A percentile compares a stretch with the other conserved stretches of the same genome.
These are phyloP conservation scores for Nitzschia inconspicua DNA, from an alignment of 108 stramenopile species.

Conservation along the genomic window DNA sequence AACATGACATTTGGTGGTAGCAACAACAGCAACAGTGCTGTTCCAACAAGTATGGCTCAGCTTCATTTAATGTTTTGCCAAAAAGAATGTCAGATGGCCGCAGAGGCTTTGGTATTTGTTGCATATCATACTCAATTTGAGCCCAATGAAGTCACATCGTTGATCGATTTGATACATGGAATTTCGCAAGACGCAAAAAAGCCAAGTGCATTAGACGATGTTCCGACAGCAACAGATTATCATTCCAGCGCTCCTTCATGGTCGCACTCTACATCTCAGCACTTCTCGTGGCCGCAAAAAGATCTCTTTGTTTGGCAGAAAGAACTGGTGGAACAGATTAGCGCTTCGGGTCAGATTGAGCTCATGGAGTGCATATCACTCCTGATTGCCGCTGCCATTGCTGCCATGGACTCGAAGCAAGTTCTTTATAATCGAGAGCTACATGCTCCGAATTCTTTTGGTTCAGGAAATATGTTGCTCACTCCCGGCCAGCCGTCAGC, in stretches of 20 bases:
- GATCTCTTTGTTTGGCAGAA: slow-evolving; percentile 56
- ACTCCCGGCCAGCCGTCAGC: slow-evolving; percentile 32
- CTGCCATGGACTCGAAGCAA: slow-evolving; percentile 60
- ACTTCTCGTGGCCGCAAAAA: slow-evolving; percentile 5
- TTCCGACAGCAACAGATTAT: too few species aligned
- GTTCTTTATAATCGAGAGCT: slow-evolving; percentile 49
- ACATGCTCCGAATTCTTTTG: slow-evolving; percentile 58
- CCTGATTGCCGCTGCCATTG: slow-evolving; percentile 55
- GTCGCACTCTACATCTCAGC: background rate
- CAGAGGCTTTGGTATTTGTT: slow-evolving; percentile 66
- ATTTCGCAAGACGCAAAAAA: slow-evolving; percentile 42
- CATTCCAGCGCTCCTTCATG: slow-evolving; percentile 32
- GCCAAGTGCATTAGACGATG: slow-evolving; percentile 64
- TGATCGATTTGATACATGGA: slow-evolving; percentile 68
- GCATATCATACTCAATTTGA: slow-evolving; percentile 78
- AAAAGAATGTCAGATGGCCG: slow-evolving; percentile 63
- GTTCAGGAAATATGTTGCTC: slow-evolving; percentile 58
- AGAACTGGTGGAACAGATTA: slow-evolving; percentile 48
- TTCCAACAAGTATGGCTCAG: background rate
- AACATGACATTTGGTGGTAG: background rate
- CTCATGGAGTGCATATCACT: slow-evolving; percentile 52
- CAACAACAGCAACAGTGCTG: background rate
- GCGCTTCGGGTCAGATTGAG: slow-evolving; percentile 52
- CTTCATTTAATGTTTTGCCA: slow-evolving; percentile 48
- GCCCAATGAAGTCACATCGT: slow-evolving; percentile 41